Base-by-base conservation (phyloP, 2,329 filamentous ascomycete genomes). In the Parafenestella ontariensis region DNA sequence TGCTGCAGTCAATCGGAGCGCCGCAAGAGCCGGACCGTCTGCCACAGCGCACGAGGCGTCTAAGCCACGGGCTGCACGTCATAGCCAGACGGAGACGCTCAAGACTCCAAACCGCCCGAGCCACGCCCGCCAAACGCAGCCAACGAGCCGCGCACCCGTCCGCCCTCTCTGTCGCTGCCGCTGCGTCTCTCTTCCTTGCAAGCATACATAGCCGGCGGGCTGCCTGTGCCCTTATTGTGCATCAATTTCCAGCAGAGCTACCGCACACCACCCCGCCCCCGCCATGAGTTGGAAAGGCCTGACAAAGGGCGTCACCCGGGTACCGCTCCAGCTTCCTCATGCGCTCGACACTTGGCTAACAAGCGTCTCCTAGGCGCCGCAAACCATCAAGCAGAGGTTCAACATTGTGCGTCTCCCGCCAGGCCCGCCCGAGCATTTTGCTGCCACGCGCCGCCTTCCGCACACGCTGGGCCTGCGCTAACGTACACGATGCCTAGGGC, bases 271-370 rank as follows among this genome's bases (percentile, higher is more conserved):
- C 17, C 29, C 37, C 34, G 46, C 31, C 43, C 46, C 46, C 49
- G 52, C 75, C 67, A 98, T 99, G 95, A 97, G 93, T 86, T 93
- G 96, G 84, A 96, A 95, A 80, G 95, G 95, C 71, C 91, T 99
- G 72, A 88, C 90, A 76, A 98, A 97, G 84, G 89, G 89, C 81
- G 82, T 96, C 74, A 86, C 87, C 60, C 87, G 95, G 80, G 94
- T 94, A 85, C 76, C 88, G 47, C 49, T n/a, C 47, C 9, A 31
- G 49, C 53, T 55, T 42, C 52, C 52, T 37, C 49, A 53, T 24
- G 51, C 45, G 49, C 56, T 39, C 51, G 49, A 53, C 26, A 49
- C 20, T 54, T 60, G 55, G 67, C 71, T 72, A 64, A 71, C 58
- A 39, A 29, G 17, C 17, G 21, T 21, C n/a, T 39, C 42, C 48